Percentiles rank a stretch among this genome's conserved stretches.
Conservation (phyloP, 2,329 filamentous ascomycete genomes). For the Exophiala calicioides region DNA sequence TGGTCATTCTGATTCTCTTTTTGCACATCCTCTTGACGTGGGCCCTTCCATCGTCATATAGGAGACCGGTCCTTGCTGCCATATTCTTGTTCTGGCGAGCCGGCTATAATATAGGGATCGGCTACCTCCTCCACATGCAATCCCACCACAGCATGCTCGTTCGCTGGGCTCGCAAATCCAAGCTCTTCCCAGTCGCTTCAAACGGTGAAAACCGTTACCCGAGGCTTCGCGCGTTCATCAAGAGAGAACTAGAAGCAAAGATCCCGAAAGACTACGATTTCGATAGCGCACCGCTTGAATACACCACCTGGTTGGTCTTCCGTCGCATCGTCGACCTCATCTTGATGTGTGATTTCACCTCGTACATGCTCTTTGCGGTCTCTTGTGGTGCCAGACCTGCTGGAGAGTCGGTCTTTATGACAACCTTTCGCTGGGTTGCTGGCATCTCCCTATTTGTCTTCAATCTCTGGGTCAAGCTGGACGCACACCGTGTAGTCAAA, state of each 20-base stretch:
- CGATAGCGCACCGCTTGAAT: slow-evolving; percentile 89
- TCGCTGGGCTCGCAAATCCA: slow-evolving; percentile 81
- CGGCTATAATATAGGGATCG: slow-evolving; percentile 92
- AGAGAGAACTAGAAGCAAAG: slow-evolving; percentile 89
- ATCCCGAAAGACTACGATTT: slow-evolving; percentile 93
- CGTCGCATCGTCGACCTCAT: slow-evolving; percentile 93
- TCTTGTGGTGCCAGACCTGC: slow-evolving; percentile 76
- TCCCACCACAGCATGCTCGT: slow-evolving; percentile 85
- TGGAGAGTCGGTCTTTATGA: slow-evolving; percentile 70
- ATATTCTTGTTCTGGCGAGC: slow-evolving; percentile 91
- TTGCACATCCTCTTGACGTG: slow-evolving; percentile 74
- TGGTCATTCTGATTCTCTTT: slow-evolving; percentile 76
- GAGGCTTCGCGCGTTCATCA: slow-evolving; percentile 78
- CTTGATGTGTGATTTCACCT: slow-evolving; percentile 97
- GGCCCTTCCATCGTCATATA: slow-evolving; percentile 67
- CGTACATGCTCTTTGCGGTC: slow-evolving; percentile 93
- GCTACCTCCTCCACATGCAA: slow-evolving; percentile 82
- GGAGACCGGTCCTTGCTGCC: slow-evolving; percentile 75
- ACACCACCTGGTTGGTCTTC: slow-evolving; percentile 98
- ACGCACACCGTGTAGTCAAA: slow-evolving; percentile 96
- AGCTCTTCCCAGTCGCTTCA: slow-evolving; percentile 79
- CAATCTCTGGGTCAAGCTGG: slow-evolving; percentile 98
- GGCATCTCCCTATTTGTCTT: slow-evolving; percentile 82
- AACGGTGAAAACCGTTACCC: slow-evolving; percentile 82
- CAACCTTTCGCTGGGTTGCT: slow-evolving; percentile 71